These are phyloP conservation scores for Moricandia moricandioides DNA, from an alignment of 345 rosid genomes.

Conservation along the genomic window DNA sequence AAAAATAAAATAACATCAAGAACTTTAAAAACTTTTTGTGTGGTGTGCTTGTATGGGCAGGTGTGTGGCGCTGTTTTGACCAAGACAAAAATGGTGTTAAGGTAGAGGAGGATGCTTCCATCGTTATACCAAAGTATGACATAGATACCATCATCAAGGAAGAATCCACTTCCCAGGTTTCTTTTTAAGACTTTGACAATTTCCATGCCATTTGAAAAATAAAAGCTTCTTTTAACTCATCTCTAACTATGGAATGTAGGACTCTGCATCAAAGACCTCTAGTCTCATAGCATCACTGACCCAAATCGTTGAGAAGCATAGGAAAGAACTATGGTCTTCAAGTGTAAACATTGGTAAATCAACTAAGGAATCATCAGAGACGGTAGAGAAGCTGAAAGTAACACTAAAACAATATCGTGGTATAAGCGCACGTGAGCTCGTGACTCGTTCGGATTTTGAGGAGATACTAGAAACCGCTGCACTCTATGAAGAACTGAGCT, in stretches of 20 bases:
- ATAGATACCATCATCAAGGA: slow-evolving; percentile 8
- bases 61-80: slow-evolving; percentile 8
- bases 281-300: slow-evolving; percentile 6
- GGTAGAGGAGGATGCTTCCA: background rate
- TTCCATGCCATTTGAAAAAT: background rate
- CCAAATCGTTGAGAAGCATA: background rate
- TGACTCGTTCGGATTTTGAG: slow-evolving; percentile 8
- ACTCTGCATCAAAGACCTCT: background rate
- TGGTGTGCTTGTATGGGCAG: background rate
- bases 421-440: background rate
- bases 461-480: background rate
- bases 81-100: slow-evolving; percentile 1
- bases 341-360: background rate
- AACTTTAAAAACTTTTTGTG: too few species aligned
- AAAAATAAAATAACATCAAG: background rate
- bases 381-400: background rate
- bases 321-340: background rate
- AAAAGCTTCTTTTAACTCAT: background rate
- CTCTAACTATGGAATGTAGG: background rate
- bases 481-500: slow-evolving; percentile 1
- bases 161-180: background rate
- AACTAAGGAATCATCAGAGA: background rate
- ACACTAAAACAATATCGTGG: background rate
- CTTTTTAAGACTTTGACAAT: background rate
- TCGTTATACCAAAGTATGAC: slow-evolving; percentile 10